These are phyloP conservation scores for Aaosphaeria arxii DNA, from an alignment of 2,329 filamentous ascomycete genomes.

Conservation along the genomic window DNA sequence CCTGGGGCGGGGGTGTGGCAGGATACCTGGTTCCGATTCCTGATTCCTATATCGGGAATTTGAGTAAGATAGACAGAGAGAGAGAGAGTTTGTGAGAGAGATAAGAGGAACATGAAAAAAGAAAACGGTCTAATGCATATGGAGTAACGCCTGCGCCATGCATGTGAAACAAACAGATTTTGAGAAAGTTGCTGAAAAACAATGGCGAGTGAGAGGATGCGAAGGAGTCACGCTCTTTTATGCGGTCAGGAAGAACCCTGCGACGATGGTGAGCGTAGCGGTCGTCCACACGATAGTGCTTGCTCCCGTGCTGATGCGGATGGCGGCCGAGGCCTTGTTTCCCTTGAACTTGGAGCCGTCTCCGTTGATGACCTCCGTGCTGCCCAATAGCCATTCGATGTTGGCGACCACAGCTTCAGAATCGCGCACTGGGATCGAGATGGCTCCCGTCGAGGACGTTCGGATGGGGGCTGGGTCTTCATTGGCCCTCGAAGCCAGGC, in stretches of 20 bases:
- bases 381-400: constrained; percentile 39
- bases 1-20: too few relatives aligned
- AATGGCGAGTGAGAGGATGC: background rate
- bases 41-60: too few relatives aligned
- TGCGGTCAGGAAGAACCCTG: background rate
- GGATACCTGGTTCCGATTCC: too few relatives aligned
- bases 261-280: constrained; percentile 5
- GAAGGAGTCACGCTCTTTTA: background rate
- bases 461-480: constrained; percentile 26
- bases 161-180: too few relatives aligned
- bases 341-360: constrained; percentile 17
- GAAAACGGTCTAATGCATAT: background rate
- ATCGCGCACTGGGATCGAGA: constrained; percentile 38
- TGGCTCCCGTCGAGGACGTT: constrained; percentile 18
- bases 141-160: background rate
- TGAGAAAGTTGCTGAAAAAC: background rate
- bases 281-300: constrained; percentile 4
- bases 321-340: constrained; percentile 11
- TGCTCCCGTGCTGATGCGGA: background rate
- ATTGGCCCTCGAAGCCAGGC: constrained; percentile 37
- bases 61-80: too few relatives aligned
- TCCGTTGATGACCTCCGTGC: constrained; percentile 8
- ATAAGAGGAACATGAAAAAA: background rate
- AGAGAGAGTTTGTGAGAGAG: too few relatives aligned
- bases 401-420: constrained; percentile 48